Percentiles rank a stretch among this genome's conserved stretches.
Conservation (phyloP, 2,329 filamentous ascomycete species). For the Alternaria sp. region DNA sequence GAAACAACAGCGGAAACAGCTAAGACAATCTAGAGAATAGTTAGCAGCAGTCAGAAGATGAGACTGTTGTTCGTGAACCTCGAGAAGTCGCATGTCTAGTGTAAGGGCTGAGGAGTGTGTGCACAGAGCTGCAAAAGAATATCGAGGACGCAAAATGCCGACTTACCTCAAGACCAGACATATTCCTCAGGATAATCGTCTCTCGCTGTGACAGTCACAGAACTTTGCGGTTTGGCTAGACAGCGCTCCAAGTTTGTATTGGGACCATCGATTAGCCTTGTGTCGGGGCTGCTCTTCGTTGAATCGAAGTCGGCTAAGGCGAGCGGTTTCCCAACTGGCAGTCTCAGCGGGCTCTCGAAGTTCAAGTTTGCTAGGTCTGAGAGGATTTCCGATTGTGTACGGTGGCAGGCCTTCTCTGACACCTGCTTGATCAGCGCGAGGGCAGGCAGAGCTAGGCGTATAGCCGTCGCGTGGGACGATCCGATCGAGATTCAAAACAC, state of each 20-base stretch:
- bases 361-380: neutral
- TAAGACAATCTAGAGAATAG: constrained; percentile 46
- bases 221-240: neutral
- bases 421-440: neutral
- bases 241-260: constrained; percentile 4
- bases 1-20: constrained; percentile 56
- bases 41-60: neutral
- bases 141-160: constrained; percentile 3
- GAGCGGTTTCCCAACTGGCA: neutral
- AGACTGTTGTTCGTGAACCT: neutral
- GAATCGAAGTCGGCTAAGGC: neutral
- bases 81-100: neutral
- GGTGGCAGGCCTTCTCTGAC: neutral
- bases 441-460: constrained; percentile 2
- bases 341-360: neutral
- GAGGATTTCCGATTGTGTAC: neutral
- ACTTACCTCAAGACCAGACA: constrained; percentile 45
- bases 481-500: constrained; percentile 4
- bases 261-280: constrained; percentile 10
- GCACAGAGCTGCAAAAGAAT: neutral
- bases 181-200: constrained; percentile 8
- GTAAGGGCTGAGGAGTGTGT: neutral
- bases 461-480: constrained; percentile 5
- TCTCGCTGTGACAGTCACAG: neutral
- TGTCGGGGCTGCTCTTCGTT: neutral